These are phyloP conservation scores for Tephrocybe sp. DNA, from an alignment of 768 basidiomycete genomes.

Conservation along the genomic window DNA sequence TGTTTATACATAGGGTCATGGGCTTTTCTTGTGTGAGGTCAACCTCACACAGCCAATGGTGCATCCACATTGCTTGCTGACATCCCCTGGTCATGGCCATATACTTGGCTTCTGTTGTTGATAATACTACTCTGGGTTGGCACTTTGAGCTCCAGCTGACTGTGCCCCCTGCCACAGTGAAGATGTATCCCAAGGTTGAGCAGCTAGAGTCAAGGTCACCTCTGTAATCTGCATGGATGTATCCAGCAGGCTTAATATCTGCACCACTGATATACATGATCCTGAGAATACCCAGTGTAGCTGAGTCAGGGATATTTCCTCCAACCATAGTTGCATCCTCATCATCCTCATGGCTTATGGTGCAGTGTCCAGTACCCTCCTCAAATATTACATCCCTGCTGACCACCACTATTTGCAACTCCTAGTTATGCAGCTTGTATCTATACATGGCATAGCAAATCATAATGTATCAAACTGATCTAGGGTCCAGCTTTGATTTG, in stretches of 20 bases:
- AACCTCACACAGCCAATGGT: slow-evolving; percentile 18
- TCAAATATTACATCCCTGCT: too few relatives aligned
- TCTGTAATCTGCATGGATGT: background rate
- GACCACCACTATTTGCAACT: too few relatives aligned
- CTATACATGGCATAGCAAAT: too few relatives aligned
- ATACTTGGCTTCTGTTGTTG: slow-evolving; percentile 38
- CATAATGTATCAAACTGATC: too few relatives aligned
- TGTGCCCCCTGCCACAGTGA: slow-evolving; percentile 21
- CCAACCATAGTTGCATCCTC: too few relatives aligned
- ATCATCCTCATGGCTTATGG: too few relatives aligned
- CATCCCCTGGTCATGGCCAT: slow-evolving; percentile 25
- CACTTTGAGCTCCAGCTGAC: slow-evolving; percentile 31
- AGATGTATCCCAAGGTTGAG: slow-evolving; percentile 27
- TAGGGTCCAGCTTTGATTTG: too few relatives aligned
- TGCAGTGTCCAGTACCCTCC: too few relatives aligned
- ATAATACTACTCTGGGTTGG: slow-evolving; percentile 30
- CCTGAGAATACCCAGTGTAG: background rate
- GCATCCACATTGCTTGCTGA: slow-evolving; percentile 25
- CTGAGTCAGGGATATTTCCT: too few relatives aligned
- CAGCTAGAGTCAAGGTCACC: slow-evolving; percentile 20
- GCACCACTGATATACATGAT: background rate
- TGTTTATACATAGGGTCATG: slow-evolving; percentile 18
- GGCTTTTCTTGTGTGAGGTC: slow-evolving; percentile 9
- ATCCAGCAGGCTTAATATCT: background rate
- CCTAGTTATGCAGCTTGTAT: too few relatives aligned